phyloP scores from a whole-genome alignment of 2,329 filamentous ascomycete genomes.

The Dothistroma pini region DNA sequence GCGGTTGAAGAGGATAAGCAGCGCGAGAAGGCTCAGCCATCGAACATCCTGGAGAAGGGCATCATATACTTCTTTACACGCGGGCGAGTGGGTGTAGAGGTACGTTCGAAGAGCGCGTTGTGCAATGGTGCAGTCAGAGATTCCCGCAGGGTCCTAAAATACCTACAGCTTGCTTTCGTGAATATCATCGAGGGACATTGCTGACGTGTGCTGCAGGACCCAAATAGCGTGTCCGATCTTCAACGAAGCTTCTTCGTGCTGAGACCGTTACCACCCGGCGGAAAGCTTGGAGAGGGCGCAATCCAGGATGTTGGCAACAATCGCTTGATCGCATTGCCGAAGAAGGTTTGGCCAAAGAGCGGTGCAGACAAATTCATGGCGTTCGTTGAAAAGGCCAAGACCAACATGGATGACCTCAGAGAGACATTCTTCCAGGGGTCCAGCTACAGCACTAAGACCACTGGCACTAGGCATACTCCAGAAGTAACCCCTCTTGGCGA shows the following conservation, averaged over 20 bases:
- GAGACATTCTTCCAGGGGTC: constrained; percentile 64
- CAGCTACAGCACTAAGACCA: constrained; percentile 73
- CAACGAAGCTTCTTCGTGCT: constrained; percentile 77
- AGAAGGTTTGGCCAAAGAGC: constrained; percentile 73
- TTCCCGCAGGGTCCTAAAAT: no score
- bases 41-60: constrained; percentile 76
- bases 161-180: not conserved
- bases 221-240: constrained; percentile 66
- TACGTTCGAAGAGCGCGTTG: not conserved
- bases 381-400: constrained; percentile 73
- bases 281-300: constrained; percentile 59
- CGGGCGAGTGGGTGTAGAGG: constrained; percentile 66
- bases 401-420: constrained; percentile 65
- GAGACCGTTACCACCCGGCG: constrained; percentile 65
- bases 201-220: constrained; percentile 42
- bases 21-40: constrained; percentile 51
- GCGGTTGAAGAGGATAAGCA: constrained; percentile 50
- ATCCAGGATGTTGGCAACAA: constrained; percentile 59
- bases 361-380: constrained; percentile 69
- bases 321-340: constrained; percentile 73
- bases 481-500: constrained; percentile 74
- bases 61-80: constrained; percentile 90
- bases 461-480: constrained; percentile 63
- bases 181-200: not conserved
- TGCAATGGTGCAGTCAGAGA: not conserved